Evolutionary conservation across 768 basidiomycete genomes (phyloP), one percentile per base, ranked within the genome.

Genomic region (Tricholoma bakamatsutake): DNA sequence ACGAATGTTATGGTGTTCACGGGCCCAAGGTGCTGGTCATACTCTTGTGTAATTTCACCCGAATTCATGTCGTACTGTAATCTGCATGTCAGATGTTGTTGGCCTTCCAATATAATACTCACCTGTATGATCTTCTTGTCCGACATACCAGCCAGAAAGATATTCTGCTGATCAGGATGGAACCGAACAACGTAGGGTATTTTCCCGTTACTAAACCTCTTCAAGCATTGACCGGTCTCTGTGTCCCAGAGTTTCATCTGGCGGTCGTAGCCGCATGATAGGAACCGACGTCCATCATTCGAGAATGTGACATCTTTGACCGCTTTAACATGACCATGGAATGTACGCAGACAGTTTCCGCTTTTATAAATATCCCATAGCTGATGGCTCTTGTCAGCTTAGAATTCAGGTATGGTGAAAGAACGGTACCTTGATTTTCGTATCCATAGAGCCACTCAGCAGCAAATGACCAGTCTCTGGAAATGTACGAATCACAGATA

Each of bases 181-280:
- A 98, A 99, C 53, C 86, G 84, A 53, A 98, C 79, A 50, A 96
- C 93, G 68, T 98, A 94, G 10, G 97, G 94, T 17, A 94, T 94
- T 77, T 98, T 98, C 59, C 96, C 97, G 64, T 98, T 98, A 61
- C 90, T 88, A 73, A 98, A 99, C 6, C 95, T 88, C 69, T 98
- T 90, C 57, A 97, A 72, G 73, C 97, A 98, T 74, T 98, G 92
- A 1, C 94, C 96, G 0, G 97, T 98, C 73, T 99, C 97, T 17
- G 97, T 98, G 65, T 99, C 96, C 97, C 97, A 99, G 11, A 98
- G 78, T 72, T 99, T 99, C 86, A 98, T 94, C 68, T 93, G 89
- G 50, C 94, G 88, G 70, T 99, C 97, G 64, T 97, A 98, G 50
- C 84, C 87, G 61, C 95, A 96, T 13, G 91, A 94, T 49, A 99